These are phyloP conservation scores for Chlorella sp. DNA, from an alignment of 139 green algal species.

Conservation along the genomic window DNA sequence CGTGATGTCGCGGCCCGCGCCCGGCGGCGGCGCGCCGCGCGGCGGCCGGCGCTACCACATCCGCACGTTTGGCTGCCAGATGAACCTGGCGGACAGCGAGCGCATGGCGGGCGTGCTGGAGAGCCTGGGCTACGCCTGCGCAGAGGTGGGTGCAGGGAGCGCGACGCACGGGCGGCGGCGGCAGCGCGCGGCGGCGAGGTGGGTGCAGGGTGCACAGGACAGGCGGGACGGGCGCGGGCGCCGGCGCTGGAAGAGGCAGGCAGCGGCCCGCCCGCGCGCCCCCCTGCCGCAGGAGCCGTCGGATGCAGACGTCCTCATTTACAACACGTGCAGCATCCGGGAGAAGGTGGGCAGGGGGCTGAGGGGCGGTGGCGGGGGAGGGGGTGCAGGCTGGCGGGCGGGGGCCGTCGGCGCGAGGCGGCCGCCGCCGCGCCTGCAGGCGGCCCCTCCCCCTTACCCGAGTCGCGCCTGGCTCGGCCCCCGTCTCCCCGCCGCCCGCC, in stretches of 20 bases:
- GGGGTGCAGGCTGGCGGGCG: neutral
- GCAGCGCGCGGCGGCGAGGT: too few relatives aligned
- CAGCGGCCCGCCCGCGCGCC: too few relatives aligned
- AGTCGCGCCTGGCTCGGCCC: too few relatives aligned
- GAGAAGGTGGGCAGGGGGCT: too few relatives aligned
- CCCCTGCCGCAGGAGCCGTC: conserved; percentile 74
- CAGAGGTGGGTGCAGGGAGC: too few relatives aligned
- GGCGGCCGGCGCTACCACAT: conserved; percentile 89
- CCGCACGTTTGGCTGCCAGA: conserved; percentile 97
- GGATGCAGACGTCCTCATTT: conserved; percentile 92
- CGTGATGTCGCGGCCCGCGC: conserved; percentile 28
- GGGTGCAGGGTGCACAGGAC: too few relatives aligned
- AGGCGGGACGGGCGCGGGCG: too few relatives aligned
- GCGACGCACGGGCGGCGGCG: too few relatives aligned
- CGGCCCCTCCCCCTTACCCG: neutral
- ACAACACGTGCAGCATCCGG: conserved; percentile 98
- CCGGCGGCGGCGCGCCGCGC: neutral
- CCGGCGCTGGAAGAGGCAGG: too few relatives aligned
- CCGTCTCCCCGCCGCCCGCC: neutral
- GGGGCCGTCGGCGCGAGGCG: too few relatives aligned
- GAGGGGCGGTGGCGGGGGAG: too few relatives aligned
- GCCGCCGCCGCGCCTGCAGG: neutral
- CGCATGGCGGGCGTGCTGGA: conserved; percentile 96
- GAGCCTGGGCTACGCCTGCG: conserved; percentile 78
- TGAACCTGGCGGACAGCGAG: conserved; percentile 96